phyloP scores from a whole-genome alignment of 176 grass and related monocot genomes.

The Thalia dealbata region DNA sequence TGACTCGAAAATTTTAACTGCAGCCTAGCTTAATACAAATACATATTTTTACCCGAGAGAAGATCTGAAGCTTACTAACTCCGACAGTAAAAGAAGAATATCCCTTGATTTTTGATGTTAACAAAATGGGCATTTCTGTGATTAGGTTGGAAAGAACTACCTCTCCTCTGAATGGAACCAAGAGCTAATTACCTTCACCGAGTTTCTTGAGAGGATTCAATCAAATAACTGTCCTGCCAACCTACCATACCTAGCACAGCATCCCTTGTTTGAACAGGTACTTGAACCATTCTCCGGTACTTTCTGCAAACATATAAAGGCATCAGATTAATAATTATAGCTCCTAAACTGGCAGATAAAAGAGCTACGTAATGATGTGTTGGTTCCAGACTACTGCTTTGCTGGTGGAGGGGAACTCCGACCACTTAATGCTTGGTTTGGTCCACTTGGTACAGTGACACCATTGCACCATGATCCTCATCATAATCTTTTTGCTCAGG shows the following conservation, averaged over 20 bases:
- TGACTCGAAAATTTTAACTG: not conserved
- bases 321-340: not conserved
- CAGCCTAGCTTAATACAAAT: too few relatives aligned
- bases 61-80: too few relatives aligned
- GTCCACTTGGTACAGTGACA: conserved; percentile 65
- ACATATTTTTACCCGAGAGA: too few relatives aligned
- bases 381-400: conserved; percentile 76
- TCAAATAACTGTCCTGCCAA: conserved; percentile 37
- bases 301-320: not conserved
- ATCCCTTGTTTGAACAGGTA: conserved; percentile 92
- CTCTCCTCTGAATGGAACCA: conserved; percentile 67
- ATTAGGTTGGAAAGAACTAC: conserved; percentile 65
- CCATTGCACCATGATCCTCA: conserved; percentile 80
- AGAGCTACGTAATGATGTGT: conserved; percentile 70
- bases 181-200: conserved; percentile 72
- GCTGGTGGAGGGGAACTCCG: conserved; percentile 75
- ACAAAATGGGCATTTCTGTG: conserved; percentile 2
- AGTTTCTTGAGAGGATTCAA: conserved; percentile 68
- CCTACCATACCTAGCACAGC: conserved; percentile 62
- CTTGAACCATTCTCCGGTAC: not conserved
- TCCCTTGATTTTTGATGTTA: too few relatives aligned
- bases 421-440: conserved; percentile 79
- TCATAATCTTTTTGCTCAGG: conserved; percentile 92
- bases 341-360: conserved; percentile 53
- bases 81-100: too few relatives aligned